A percentile compares a stretch with the other conserved stretches of the same genome.
phyloP scores from a whole-genome alignment of 148 eudicot genomes.

The Vaccinium corymbosum region DNA sequence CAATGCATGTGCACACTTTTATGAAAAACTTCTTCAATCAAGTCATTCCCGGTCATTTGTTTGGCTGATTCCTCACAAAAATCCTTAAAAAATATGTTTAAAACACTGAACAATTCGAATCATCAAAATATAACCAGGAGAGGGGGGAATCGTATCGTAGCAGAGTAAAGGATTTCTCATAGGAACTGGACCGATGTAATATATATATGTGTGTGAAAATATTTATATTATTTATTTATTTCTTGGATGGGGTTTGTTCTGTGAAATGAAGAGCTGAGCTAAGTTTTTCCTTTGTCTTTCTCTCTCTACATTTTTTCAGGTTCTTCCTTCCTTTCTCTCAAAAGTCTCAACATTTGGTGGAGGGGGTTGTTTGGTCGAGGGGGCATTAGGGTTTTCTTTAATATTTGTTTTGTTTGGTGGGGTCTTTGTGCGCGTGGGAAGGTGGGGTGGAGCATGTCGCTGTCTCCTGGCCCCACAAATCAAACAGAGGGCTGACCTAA shows the following conservation, averaged over 20 bases:
- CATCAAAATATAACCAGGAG: no score
- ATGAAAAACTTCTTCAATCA: no score
- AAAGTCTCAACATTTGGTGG: slow-evolving; percentile 11
- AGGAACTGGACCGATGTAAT: no score
- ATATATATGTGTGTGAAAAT: no score
- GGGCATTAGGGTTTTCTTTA: slow-evolving; percentile 23
- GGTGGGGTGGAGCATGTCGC: slow-evolving; percentile 36
- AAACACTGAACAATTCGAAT: no score
- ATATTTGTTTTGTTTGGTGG: slow-evolving; percentile 16
- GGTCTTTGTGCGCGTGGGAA: slow-evolving; percentile 23
- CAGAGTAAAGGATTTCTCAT: no score
- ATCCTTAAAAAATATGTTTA: no score
- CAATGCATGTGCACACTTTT: no score
- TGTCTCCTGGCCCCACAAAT: slow-evolving; percentile 15
- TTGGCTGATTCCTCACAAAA: no score
- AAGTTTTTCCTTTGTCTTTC: neutral
- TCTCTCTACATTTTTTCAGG: neutral
- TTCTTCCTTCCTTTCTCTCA: neutral
- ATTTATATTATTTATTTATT: neutral
- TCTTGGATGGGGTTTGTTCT: neutral
- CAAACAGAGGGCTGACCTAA: neutral
- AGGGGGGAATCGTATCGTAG: no score
- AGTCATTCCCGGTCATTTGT: no score
- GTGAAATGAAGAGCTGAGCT: slow-evolving; percentile 11
- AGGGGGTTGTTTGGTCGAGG: slow-evolving; percentile 11